Base-by-base conservation (phyloP, 2,329 filamentous ascomycete genomes). In the Penicillium brevicompactum region DNA sequence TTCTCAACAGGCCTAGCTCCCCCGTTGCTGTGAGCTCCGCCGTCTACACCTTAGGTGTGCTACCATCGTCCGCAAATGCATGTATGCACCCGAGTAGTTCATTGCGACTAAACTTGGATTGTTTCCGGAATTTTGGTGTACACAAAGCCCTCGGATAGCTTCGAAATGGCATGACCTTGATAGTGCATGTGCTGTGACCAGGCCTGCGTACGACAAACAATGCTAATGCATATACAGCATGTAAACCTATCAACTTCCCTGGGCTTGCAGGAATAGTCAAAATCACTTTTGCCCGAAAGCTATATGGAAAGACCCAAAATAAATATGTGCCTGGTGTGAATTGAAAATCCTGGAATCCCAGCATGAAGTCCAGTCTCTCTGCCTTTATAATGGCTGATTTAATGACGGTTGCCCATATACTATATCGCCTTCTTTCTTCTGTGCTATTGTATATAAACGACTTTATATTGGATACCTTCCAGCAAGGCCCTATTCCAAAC, bases 401-500 rank as follows among this genome's bases (percentile, higher is more conserved):
- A 30, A 41, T 49, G 46, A 18, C 16, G 5, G 7, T 49, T 5
- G 24, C 41, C 24, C 37, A 21, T 6, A 4, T n/a, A 10, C 2
- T 42, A 6, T 41, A 31, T 49, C 27, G 30, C 18, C 3, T 4
- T 3, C 2, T 49, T 5, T 18, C 27, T 3, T 3, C 24, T 41
- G 9, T 6, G 7, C 30, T 42, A 7, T 13, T 30, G 10, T n/a
- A 42, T 9, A 6, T 32, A 22, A 42, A 41, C 14, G n/a, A 41
- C 14, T 21, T 41, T 5, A 18, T 27, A n/a, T 9, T 40, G 8
- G 24, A 22, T 10, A 49, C 37, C 1, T 30, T 53, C 8, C 27
- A 34, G 6, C 27, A 54, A 47, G 57, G 57, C 11, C 57, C 54
- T 4, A 49, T 58, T 22, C 57, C 58, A 30, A 21, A 43, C 16